Percentiles rank a stretch among this genome's conserved stretches.
Conservation (phyloP, 768 basidiomycete genomes). For the Phlebiopsis flavidoalba region DNA sequence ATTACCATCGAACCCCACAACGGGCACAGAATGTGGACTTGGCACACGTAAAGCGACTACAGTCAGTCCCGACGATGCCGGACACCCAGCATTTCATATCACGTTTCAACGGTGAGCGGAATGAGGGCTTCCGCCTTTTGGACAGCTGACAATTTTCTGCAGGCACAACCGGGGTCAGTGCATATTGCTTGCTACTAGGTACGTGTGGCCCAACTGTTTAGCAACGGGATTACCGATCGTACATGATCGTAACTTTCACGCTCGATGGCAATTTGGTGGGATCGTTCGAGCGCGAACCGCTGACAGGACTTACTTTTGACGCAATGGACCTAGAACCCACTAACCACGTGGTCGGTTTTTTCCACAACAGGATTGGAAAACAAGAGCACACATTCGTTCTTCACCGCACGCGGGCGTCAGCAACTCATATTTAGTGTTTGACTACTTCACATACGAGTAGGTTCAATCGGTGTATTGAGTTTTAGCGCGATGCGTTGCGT, state of each 20-base stretch:
- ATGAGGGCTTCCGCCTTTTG: background rate
- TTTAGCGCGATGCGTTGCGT: too few species aligned
- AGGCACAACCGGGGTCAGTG: constrained; percentile 1
- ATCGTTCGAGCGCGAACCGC: background rate
- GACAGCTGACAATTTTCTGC: background rate
- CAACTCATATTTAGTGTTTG: constrained; percentile 3
- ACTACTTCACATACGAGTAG: constrained; percentile 4
- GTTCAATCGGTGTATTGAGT: background rate
- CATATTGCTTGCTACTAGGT: constrained; percentile 1
- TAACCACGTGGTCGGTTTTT: background rate
- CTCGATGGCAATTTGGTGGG: constrained; percentile 2
- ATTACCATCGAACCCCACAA: background rate
- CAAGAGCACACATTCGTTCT: constrained; percentile 2
- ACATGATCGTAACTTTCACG: background rate
- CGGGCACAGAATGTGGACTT: constrained; percentile 1
- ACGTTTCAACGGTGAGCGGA: constrained; percentile 2
- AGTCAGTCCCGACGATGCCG: constrained; percentile 5
- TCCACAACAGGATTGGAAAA: background rate
- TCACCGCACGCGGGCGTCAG: background rate
- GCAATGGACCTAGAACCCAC: constrained; percentile 8
- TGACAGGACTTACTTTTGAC: background rate
- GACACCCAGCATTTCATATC: constrained; percentile 1
- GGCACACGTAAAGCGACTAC: constrained; percentile 4
- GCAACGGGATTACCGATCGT: background rate
- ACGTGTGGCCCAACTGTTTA: background rate